Evolutionary conservation across 768 basidiomycete genomes (phyloP).

Genomic region (Tulasnella sp.): DNA sequence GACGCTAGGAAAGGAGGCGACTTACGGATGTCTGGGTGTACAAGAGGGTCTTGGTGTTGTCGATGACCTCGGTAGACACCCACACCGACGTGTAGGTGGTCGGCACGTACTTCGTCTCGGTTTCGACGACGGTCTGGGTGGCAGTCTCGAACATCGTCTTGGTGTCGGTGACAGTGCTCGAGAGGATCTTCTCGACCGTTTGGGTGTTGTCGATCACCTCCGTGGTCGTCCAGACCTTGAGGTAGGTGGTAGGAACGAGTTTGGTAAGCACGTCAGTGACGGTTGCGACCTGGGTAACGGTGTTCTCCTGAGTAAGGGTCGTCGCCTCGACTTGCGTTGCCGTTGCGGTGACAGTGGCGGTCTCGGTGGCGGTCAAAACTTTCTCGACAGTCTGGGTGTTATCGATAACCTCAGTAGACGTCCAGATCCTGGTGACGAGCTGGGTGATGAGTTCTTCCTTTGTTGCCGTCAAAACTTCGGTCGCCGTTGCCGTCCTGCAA

Average conservation of each 20-base stretch:
- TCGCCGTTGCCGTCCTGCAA: constrained; percentile 32
- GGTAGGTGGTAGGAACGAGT: constrained; percentile 44
- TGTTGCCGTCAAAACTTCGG: constrained; percentile 25
- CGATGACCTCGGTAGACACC: constrained; percentile 43
- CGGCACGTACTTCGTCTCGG: constrained; percentile 34
- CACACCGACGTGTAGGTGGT: constrained; percentile 46
- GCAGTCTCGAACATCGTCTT: constrained; percentile 28
- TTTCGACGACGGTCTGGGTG: constrained; percentile 32
- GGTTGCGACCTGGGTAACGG: constrained; percentile 32
- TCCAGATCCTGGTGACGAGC: constrained; percentile 9
- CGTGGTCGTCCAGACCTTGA: constrained; percentile 43
- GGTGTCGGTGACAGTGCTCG: constrained; percentile 24
- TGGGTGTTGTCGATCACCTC: constrained; percentile 44
- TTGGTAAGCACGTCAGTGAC: constrained; percentile 26
- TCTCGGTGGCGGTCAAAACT: constrained; percentile 41
- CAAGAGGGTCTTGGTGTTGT: constrained; percentile 34
- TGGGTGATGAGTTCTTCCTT: constrained; percentile 13
- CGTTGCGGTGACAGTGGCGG: constrained; percentile 34
- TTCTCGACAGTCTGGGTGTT: constrained; percentile 40
- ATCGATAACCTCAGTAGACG: constrained; percentile 51
- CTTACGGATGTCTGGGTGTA: constrained; percentile 12
- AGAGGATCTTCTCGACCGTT: constrained; percentile 1
- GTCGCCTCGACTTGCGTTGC: constrained; percentile 29
- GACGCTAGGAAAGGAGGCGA: constrained; percentile 1
- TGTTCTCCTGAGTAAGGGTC: constrained; percentile 27